These are phyloP conservation scores for Eucalyptus sp. DNA, from an alignment of 345 rosid genomes.

Conservation along the genomic window DNA sequence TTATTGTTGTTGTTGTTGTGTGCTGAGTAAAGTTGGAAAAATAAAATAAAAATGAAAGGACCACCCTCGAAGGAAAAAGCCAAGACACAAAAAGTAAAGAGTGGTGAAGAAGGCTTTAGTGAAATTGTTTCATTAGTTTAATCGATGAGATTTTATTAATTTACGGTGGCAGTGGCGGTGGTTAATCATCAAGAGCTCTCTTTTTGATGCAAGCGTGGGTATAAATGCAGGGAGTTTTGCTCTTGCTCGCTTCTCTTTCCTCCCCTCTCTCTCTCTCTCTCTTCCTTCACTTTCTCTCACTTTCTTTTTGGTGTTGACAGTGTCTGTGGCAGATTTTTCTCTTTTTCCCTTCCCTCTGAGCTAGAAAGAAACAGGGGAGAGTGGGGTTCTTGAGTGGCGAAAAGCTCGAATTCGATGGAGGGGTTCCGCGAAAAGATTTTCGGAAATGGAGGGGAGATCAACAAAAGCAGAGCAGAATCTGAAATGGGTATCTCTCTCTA, in stretches of 20 bases:
- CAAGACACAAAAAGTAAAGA: neutral
- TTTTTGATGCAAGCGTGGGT: constrained; percentile 98
- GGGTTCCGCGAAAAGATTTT: constrained; percentile 34
- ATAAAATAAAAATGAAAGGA: neutral
- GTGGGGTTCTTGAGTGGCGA: constrained; percentile 4
- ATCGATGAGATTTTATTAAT: neutral
- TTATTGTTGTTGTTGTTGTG: neutral
- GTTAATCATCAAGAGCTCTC: constrained; percentile 86
- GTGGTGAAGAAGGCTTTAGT: neutral
- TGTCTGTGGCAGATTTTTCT: neutral
- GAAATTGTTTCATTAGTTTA: neutral
- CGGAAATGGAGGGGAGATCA: neutral
- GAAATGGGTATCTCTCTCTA: constrained; percentile 70
- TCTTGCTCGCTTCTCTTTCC: constrained; percentile 8
- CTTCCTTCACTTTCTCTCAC: constrained; percentile 8
- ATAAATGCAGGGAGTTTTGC: constrained; percentile 60
- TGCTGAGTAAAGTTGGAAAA: neutral
- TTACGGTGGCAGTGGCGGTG: constrained; percentile 73
- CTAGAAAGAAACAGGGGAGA: neutral
- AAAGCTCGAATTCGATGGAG: constrained; percentile 19
- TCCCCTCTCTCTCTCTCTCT: neutral
- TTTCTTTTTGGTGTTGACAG: neutral
- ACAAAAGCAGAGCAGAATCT: constrained; percentile 39
- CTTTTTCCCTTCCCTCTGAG: neutral
- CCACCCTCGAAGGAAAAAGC: neutral